Percentiles rank a stretch among this genome's conserved stretches.
phyloP scores from a whole-genome alignment of 78 protist genomes.

The slime mould (Dictyostelium discoideum) region DNA sequence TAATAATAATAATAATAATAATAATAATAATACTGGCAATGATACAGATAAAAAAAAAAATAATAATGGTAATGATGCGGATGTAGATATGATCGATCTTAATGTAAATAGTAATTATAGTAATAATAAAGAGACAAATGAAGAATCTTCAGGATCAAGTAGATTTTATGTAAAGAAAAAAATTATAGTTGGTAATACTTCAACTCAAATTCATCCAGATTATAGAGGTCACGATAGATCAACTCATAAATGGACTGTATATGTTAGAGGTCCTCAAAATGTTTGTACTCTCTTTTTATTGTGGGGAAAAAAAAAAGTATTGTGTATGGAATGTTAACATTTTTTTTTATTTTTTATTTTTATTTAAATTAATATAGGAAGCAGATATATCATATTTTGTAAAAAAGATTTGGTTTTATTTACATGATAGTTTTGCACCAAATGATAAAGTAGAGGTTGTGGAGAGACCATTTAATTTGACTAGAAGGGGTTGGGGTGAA shows the following conservation, averaged over 20 bases:
- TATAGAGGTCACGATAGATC: slow-evolving; percentile 52
- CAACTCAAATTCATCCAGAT: slow-evolving; percentile 45
- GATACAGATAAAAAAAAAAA: not conserved
- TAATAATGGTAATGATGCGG: not conserved
- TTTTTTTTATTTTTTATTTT: not conserved
- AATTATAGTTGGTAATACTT: slow-evolving; percentile 70
- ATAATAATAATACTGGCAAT: not conserved
- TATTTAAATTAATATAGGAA: not conserved
- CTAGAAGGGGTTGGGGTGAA: slow-evolving; percentile 88
- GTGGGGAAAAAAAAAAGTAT: no score
- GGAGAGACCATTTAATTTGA: slow-evolving; percentile 76
- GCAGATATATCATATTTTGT: slow-evolving; percentile 55
- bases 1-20: not conserved
- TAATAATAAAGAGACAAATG: not conserved
- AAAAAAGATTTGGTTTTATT: slow-evolving; percentile 55
- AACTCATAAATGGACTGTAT: slow-evolving; percentile 82
- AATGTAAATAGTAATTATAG: not conserved
- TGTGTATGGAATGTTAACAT: not conserved
- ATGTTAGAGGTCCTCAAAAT: slow-evolving; percentile 67
- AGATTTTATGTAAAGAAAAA: slow-evolving; percentile 36
- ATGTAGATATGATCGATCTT: not conserved
- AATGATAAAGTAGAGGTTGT: slow-evolving; percentile 68
- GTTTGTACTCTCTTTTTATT: not conserved
- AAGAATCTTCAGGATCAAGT: not conserved
- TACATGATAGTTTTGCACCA: slow-evolving; percentile 82